Base-by-base conservation (phyloP, 495 filamentous ascomycete genomes). In the Penicillium pulvis region DNA sequence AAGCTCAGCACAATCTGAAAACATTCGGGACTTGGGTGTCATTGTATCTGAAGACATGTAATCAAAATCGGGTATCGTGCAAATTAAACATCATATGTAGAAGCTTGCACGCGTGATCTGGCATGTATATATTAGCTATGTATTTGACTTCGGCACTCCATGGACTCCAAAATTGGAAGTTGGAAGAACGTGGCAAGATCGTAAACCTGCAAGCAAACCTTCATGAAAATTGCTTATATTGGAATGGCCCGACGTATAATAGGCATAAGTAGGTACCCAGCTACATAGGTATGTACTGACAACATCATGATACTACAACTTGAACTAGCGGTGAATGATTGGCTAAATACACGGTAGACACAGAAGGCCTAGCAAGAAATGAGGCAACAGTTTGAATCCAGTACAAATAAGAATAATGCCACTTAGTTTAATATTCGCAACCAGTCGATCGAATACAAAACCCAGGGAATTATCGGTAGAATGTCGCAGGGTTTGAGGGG, bases 401-500 rank as follows among this genome's bases (percentile, higher is more conserved):
- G 5, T 8, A 41, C 16, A n/a, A 28, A 6, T 10, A 49, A 10
- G 23, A 49, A 49, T 47, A 12, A 26, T 23, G 10, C 19, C 44
- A 47, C 20, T 26, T 4, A 31, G 4, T 31, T n/a, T 17, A 17
- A 6, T 30, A 49, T 49, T 28, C 14, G 30, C 26, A 16, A 16
- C 26, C 2, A 3, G 9, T n/a, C 20, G 6, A 17, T 17, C 46
- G 16, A 49, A 16, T 16, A 17, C 6, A 53, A 45, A 52, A 49
- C 26, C 45, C 36, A 55, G 57, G n/a, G 43, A 58, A 9, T 65
- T 68, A 80, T 66, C 75, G 70, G 59, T 80, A 80, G 54, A 67
- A 80, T 4, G 75, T 76, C 54, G 72, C 69, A 5, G 77, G 77
- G 56, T 78, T 79, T 19, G 71, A 67, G 51, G 65, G 70, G 30